Conservation (phyloP, 495 filamentous ascomycete species). For the Paragyromitra xinjiangensis region DNA sequence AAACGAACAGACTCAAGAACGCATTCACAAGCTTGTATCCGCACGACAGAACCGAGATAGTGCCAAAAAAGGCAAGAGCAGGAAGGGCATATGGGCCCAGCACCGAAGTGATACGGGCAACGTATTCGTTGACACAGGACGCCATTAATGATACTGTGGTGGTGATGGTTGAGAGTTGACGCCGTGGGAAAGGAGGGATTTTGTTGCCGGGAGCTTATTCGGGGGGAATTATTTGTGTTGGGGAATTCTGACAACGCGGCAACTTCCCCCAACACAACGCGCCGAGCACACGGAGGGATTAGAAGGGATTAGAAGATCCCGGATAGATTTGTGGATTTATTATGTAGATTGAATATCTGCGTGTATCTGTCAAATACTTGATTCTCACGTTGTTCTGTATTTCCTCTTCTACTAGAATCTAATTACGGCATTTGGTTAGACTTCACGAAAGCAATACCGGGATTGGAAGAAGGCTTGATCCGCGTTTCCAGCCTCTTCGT, state of each 20-base stretch:
- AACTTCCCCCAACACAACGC: conserved; percentile 25
- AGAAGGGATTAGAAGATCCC: neutral
- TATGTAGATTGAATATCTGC: neutral
- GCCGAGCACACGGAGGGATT: neutral
- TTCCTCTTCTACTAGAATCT: neutral
- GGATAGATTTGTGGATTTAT: neutral
- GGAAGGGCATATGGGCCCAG: conserved; percentile 43
- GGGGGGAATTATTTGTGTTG: conserved; percentile 10
- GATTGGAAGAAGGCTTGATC: no score
- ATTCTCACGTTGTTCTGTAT: neutral
- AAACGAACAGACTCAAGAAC: conserved; percentile 77
- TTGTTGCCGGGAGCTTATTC: neutral
- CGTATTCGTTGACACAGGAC: conserved; percentile 33
- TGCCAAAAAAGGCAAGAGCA: conserved; percentile 51
- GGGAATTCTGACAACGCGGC: conserved; percentile 6
- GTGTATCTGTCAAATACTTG: neutral
- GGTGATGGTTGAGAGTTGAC: neutral
- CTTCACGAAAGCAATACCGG: neutral
- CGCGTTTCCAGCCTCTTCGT: neutral
- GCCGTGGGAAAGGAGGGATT: neutral
- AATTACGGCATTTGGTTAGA: conserved; percentile 4
- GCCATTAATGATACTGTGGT: conserved; percentile 26
- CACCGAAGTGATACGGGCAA: conserved; percentile 37
- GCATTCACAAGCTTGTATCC: conserved; percentile 48
- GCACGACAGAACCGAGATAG: conserved; percentile 38